These are phyloP conservation scores for Phymatotrichopsis omnivora DNA, from an alignment of 2,329 filamentous ascomycete species.

Conservation along the genomic window DNA sequence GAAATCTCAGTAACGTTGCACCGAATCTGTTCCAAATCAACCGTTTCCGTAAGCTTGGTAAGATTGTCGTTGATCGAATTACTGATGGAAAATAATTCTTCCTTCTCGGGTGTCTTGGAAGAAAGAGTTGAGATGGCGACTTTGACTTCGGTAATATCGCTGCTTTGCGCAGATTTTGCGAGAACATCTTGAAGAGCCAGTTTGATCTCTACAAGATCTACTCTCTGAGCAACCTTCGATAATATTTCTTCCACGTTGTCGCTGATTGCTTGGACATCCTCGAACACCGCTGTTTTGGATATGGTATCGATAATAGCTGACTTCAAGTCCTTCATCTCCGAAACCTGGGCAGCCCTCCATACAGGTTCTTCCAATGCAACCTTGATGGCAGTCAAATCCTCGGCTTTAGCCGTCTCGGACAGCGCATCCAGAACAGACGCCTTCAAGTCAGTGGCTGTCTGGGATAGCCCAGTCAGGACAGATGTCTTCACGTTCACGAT, in stretches of 20 bases:
- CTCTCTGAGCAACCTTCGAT: conserved; percentile 14
- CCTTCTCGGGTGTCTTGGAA: conserved; percentile 16
- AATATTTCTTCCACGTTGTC: conserved; percentile 23
- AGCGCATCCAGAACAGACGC: too few species aligned
- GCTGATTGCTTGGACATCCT: conserved; percentile 22
- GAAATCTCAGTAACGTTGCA: conserved; percentile 14
- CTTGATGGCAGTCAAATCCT: not conserved
- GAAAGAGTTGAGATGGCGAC: conserved; percentile 12
- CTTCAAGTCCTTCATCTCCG: conserved; percentile 17
- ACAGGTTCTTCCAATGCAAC: not conserved
- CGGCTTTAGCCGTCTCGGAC: too few species aligned
- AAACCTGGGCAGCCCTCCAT: not conserved
- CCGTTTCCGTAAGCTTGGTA: conserved; percentile 22
- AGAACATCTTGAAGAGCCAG: conserved; percentile 21
- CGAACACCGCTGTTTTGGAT: conserved; percentile 16
- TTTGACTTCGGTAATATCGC: conserved; percentile 21
- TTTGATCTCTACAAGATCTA: conserved; percentile 22
- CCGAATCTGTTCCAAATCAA: conserved; percentile 23
- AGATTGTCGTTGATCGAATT: conserved; percentile 23
- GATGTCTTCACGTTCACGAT: too few species aligned
- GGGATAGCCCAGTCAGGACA: too few species aligned
- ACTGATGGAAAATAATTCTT: conserved; percentile 23
- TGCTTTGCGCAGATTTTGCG: conserved; percentile 19
- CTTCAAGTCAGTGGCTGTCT: too few species aligned
- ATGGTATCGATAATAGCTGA: conserved; percentile 11